These are phyloP conservation scores for Rhizopogon rudus DNA, from an alignment of 768 basidiomycete species.

Conservation along the genomic window DNA sequence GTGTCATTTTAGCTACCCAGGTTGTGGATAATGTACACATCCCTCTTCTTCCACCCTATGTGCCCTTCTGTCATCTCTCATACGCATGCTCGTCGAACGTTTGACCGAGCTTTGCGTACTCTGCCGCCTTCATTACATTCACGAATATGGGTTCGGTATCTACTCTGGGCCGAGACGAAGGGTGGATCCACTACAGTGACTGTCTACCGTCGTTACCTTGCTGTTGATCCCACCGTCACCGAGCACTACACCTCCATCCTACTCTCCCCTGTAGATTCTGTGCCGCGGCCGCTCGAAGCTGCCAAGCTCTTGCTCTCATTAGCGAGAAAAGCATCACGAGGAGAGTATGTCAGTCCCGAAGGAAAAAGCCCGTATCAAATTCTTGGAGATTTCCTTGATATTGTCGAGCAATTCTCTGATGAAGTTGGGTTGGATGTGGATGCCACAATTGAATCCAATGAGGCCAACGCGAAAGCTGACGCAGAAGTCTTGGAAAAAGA, in stretches of 20 bases:
- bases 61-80: slow-evolving; percentile 82
- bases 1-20: slow-evolving; percentile 66
- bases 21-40: slow-evolving; percentile 91
- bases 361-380: slow-evolving; percentile 95
- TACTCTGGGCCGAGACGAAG: slow-evolving; percentile 84
- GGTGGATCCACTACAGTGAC: slow-evolving; percentile 75
- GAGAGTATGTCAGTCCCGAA: slow-evolving; percentile 82
- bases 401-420: slow-evolving; percentile 86
- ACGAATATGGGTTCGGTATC: slow-evolving; percentile 89
- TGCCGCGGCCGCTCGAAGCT: slow-evolving; percentile 83
- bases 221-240: slow-evolving; percentile 74
- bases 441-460: slow-evolving; percentile 59
- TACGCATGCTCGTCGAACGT: slow-evolving; percentile 91
- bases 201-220: slow-evolving; percentile 87
- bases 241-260: slow-evolving; percentile 73
- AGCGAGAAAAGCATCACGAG: slow-evolving; percentile 77
- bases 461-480: slow-evolving; percentile 43
- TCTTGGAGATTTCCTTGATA: slow-evolving; percentile 86
- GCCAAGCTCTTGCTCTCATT: slow-evolving; percentile 85
- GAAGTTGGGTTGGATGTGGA: slow-evolving; percentile 88
- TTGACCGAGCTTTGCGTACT: slow-evolving; percentile 90
- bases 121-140: slow-evolving; percentile 89
- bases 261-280: slow-evolving; percentile 50
- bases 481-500: slow-evolving; percentile 31
- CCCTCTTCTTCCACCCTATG: slow-evolving; percentile 82